Conservation (phyloP, 306 rosid species). For the Quercus wislizeni region DNA sequence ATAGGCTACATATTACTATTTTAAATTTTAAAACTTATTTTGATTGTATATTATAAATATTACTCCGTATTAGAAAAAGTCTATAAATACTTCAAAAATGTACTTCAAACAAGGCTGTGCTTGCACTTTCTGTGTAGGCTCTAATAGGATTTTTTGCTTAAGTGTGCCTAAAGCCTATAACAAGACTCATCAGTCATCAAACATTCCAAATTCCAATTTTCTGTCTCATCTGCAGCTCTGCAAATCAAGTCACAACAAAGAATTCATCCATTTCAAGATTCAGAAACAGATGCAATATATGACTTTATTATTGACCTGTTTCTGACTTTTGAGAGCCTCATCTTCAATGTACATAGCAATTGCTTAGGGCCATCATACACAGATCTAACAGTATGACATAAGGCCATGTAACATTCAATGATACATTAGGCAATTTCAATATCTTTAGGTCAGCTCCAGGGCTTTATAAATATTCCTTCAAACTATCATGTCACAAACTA, state of each 20-base stretch:
- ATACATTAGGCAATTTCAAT: neutral
- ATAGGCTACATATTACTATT: too few species aligned
- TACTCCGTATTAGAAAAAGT: too few species aligned
- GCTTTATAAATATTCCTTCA: neutral
- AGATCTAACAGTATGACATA: neutral
- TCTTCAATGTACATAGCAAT: neutral
- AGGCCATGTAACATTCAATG: neutral
- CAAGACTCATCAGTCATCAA: too few species aligned
- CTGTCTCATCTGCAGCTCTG: too few species aligned
- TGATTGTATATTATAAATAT: too few species aligned
- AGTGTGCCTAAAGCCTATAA: too few species aligned
- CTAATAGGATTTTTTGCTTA: too few species aligned
- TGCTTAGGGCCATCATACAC: neutral
- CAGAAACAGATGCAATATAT: neutral
- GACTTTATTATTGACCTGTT: neutral
- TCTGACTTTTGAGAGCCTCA: neutral
- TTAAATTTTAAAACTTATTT: too few species aligned
- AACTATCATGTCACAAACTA: neutral
- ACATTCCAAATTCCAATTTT: too few species aligned
- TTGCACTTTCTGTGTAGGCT: too few species aligned
- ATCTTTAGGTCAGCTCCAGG: neutral
- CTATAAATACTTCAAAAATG: too few species aligned
- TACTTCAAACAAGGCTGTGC: too few species aligned
- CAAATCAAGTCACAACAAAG: neutral
- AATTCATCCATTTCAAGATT: neutral